Evolutionary conservation across 495 filamentous ascomycete genomes (phyloP), one percentile per base, ranked within the genome.

Genomic region (Aspergillus sclerotiicarbonarius): DNA sequence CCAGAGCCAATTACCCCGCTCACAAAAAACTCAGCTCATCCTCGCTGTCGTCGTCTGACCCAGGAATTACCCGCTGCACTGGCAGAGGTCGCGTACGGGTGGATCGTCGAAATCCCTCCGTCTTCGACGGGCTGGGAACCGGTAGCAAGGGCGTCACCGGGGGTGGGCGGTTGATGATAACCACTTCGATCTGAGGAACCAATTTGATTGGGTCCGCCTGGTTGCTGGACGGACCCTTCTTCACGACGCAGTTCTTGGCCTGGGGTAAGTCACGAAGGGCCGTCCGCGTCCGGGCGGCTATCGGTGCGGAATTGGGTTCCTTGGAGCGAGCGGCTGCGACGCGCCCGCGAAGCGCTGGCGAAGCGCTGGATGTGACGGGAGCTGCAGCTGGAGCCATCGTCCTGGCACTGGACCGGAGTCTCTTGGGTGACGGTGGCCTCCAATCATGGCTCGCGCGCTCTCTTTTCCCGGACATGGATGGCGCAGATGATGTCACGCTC

Each of bases 1-100:
- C 51, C 35, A 41, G 12, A 25, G 25, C 25, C 25, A 25, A 15
- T 19, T 16, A 31, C 47, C 13, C 29, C 41, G 30, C 32, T 72
- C 53, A 76, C 4, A 77, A 46, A 61, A 77, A 77, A 58, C 75
- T 76, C 18, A 79, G 64, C 61, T 78, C 76, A 46, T 79, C 76
- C 18, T 79, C 76, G 46, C 74, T 76, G 25, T 71, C 74, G 10
- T 72, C 70, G 8, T 74, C 68, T 8, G 69, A 67, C 44, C 57
- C 72, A 16, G 73, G 64, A 35, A 74, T 71, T 18, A 66, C 53
- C 4, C 57, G 57, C 33, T 51, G 59, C 44, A 47, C 49, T 12
- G 15, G 43, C 33, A 37, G 12, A n/a, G 37, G 12, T 15, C 9
- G 33, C 33, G 33, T 37, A 15, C 37, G 37, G 12, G 10, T 41